Evolutionary conservation across 306 rosid species (phyloP).

Genomic region (Pterocarpus macrocarpus): DNA sequence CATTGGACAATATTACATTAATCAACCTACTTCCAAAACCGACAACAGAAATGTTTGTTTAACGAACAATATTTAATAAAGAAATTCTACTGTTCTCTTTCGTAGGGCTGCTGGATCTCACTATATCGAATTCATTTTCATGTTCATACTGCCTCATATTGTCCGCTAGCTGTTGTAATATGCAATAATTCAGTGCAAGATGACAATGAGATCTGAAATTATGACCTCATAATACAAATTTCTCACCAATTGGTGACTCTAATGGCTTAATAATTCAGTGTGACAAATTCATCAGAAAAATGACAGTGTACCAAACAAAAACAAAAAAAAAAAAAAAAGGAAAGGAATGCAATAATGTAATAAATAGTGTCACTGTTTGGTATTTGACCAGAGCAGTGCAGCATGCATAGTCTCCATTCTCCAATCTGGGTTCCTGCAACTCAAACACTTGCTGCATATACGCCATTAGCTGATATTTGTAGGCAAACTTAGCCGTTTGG

Average conservation of each 20-base stretch:
- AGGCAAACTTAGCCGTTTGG: background rate
- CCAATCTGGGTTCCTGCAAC: slow-evolving; percentile 5
- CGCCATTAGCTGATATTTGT: background rate
- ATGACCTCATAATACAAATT: no score
- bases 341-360: background rate
- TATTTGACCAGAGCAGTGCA: background rate
- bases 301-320: background rate
- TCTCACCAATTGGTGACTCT: no score
- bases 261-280: background rate
- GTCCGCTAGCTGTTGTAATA: background rate
- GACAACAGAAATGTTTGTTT: background rate
- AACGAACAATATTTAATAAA: no score
- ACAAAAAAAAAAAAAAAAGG: background rate
- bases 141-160: background rate
- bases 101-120: background rate
- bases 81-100: background rate
- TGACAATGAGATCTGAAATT: no score
- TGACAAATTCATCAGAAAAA: background rate
- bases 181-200: background rate
- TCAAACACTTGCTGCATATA: background rate
- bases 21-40: no score
- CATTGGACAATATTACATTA: background rate
- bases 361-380: background rate
- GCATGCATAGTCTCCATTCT: background rate
- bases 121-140: background rate